Conservation (phyloP, 2,329 filamentous ascomycete species). For the Aspergillus texensis region DNA sequence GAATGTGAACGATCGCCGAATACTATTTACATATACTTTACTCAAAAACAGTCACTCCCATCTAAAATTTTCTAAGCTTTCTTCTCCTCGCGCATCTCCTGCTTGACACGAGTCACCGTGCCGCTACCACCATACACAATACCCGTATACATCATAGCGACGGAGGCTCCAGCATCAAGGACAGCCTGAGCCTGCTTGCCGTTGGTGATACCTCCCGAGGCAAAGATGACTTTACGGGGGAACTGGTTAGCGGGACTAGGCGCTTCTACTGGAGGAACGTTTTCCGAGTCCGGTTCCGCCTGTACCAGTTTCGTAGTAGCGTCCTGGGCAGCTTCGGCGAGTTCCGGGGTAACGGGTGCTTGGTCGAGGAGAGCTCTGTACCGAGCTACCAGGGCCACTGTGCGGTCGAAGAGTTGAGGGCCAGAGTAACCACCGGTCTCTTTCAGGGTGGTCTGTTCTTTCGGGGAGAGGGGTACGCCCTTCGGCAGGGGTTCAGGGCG, state of each 20-base stretch:
- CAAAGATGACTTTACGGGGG: conserved; percentile 79
- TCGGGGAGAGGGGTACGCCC: conserved; percentile 64
- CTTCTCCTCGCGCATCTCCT: conserved; percentile 48
- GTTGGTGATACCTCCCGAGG: conserved; percentile 88
- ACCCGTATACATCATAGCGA: conserved; percentile 89
- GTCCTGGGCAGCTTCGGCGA: conserved; percentile 14
- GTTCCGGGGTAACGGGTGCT: conserved; percentile 34
- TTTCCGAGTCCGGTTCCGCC: conserved; percentile 26
- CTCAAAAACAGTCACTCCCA: not conserved
- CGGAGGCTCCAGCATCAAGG: conserved; percentile 84
- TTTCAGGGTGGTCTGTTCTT: conserved; percentile 68
- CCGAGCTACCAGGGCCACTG: conserved; percentile 73
- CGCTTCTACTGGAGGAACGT: conserved; percentile 20
- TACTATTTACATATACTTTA: not conserved
- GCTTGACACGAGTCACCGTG: conserved; percentile 58
- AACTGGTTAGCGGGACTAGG: conserved; percentile 18
- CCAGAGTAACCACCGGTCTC: conserved; percentile 91
- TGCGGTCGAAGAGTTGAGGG: conserved; percentile 82
- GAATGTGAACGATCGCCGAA: not conserved
- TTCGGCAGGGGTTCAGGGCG: conserved; percentile 70
- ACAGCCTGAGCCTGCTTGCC: conserved; percentile 81
- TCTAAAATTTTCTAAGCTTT: conserved; percentile 12
- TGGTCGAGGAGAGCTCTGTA: conserved; percentile 73
- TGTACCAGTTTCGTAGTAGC: conserved; percentile 15
- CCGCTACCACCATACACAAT: conserved; percentile 65